A percentile compares a stretch with the other conserved stretches of the same genome.
These are phyloP conservation scores for Puccinia coronata DNA, from an alignment of 1,284 basidiomycete species.

Conservation along the genomic window DNA sequence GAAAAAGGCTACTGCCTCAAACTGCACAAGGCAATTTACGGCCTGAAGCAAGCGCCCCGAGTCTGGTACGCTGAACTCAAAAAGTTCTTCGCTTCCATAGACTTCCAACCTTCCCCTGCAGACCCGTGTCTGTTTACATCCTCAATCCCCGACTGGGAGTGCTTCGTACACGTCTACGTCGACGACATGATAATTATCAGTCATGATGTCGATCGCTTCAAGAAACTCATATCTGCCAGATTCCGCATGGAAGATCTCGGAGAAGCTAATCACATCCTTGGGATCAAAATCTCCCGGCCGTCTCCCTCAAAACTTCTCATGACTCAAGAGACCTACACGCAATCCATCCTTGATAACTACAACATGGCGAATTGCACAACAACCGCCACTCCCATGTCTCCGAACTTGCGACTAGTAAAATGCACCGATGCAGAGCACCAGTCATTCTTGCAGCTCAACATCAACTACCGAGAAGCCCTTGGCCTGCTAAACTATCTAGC, in stretches of 20 bases:
- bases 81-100: not conserved
- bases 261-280: not conserved
- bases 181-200: not conserved
- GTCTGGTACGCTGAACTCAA: not conserved
- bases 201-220: not conserved
- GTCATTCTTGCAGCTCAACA: not conserved
- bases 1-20: not conserved
- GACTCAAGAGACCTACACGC: not conserved
- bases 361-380: not conserved
- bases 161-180: too few relatives aligned
- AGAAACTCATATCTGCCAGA: not conserved
- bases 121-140: not conserved
- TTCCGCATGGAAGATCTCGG: not conserved
- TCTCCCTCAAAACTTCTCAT: not conserved
- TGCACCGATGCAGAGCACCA: too few relatives aligned
- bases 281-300: not conserved
- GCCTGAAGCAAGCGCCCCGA: constrained; percentile 10
- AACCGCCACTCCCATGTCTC: not conserved
- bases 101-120: not conserved
- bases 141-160: not conserved
- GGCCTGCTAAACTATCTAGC: constrained; percentile 31
- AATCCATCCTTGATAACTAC: not conserved
- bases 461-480: constrained; percentile 33
- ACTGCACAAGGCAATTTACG: not conserved
- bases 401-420: not conserved